Evolutionary conservation across 257 asterid genomes (phyloP).

Genomic region (Solanum sejunctum): DNA sequence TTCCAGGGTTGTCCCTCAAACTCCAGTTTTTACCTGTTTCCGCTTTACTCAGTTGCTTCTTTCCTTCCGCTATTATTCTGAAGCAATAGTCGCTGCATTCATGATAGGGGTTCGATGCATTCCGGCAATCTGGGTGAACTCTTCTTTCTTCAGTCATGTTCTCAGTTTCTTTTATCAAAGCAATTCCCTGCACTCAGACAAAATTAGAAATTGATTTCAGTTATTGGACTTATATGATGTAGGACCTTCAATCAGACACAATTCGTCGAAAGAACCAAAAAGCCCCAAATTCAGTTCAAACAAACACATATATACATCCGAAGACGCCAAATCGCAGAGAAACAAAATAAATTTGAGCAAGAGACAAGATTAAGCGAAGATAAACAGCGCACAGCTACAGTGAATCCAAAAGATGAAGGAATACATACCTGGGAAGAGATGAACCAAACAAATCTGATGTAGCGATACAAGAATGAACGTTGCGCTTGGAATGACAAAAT

Average conservation of each 20-base stretch:
- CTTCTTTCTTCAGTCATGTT: conserved; percentile 37
- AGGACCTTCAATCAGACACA: not conserved
- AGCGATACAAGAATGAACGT: not conserved
- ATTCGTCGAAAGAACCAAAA: not conserved
- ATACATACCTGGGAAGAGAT: not conserved
- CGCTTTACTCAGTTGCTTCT: conserved; percentile 14
- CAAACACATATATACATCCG: not conserved
- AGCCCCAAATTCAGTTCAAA: not conserved
- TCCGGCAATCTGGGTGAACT: conserved; percentile 64
- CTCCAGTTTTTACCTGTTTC: conserved; percentile 18
- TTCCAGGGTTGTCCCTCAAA: not conserved
- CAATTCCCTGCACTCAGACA: not conserved
- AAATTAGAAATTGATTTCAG: not conserved
- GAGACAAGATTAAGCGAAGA: not conserved
- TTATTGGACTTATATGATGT: not conserved
- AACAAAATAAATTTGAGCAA: not conserved
- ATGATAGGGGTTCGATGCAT: conserved; percentile 55
- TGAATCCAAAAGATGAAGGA: too few species aligned
- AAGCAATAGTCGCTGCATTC: conserved; percentile 63
- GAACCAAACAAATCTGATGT: not conserved
- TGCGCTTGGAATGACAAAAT: not conserved
- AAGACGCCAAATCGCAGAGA: not conserved
- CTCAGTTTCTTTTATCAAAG: not conserved
- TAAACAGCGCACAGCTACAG: not conserved
- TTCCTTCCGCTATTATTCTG: conserved; percentile 41